phyloP scores from a whole-genome alignment of 495 filamentous ascomycete genomes.

The Neurospora africana region DNA sequence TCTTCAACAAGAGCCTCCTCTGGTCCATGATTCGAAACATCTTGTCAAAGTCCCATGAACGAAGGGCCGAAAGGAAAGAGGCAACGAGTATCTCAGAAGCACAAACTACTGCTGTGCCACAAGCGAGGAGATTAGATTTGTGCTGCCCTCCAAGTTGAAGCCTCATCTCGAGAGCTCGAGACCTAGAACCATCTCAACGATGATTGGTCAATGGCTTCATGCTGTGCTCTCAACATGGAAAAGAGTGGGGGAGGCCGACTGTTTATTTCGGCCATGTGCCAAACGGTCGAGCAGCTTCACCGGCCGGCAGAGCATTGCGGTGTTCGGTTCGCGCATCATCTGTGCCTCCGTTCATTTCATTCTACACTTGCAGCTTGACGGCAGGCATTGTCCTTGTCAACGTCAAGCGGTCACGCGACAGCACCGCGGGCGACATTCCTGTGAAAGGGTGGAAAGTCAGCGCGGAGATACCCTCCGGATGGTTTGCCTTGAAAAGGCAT shows the following conservation, averaged over 20 bases:
- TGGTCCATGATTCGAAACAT: not conserved
- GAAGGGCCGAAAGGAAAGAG: not conserved
- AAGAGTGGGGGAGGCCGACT: not conserved
- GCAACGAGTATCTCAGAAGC: not conserved
- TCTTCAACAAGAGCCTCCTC: not conserved
- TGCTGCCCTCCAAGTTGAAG: not conserved
- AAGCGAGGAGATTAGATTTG: not conserved
- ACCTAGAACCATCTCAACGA: not conserved
- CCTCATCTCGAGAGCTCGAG: not conserved
- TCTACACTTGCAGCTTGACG: not conserved
- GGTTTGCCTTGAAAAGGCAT: not conserved
- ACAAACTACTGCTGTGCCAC: not conserved
- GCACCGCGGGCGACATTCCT: not conserved
- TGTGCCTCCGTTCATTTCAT: not conserved
- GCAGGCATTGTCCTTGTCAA: not conserved
- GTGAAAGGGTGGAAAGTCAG: not conserved
- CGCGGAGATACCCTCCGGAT: not conserved
- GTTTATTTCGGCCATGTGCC: not conserved
- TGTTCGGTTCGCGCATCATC: not conserved
- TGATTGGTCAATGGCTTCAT: not conserved
- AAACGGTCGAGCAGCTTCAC: not conserved
- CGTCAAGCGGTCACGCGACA: not conserved
- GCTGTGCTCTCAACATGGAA: not conserved
- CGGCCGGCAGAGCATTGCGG: not conserved
- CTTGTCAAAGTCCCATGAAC: not conserved